Percentiles rank a stretch among this genome's conserved stretches.
Evolutionary conservation across 1,284 basidiomycete species (phyloP).

Genomic region (Ceratobasidium theobromae): DNA sequence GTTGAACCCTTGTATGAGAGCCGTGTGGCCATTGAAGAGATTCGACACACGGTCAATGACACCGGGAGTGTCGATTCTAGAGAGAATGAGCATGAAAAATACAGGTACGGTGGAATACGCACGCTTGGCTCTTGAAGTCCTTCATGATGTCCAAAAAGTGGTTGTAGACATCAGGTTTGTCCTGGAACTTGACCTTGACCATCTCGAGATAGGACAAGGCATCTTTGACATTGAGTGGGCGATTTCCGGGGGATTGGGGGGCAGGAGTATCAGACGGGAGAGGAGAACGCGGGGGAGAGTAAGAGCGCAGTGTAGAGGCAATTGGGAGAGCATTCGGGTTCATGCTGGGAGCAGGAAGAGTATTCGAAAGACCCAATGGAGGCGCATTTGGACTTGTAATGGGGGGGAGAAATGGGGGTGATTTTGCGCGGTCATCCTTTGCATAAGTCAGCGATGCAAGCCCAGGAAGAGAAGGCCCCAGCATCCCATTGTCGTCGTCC

Average conservation of each 20-base stretch:
- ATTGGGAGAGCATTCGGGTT: constrained; percentile 12
- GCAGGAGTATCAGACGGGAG: background rate
- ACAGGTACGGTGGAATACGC: constrained; percentile 39
- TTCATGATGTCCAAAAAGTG: constrained; percentile 99
- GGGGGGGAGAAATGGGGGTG: constrained; percentile 13
- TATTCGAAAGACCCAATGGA: background rate
- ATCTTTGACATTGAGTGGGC: constrained; percentile 81
- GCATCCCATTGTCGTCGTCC: background rate
- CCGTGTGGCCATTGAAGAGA: constrained; percentile 91
- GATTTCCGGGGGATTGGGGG: background rate
- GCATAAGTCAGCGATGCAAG: constrained; percentile 17
- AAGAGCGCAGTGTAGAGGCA: background rate
- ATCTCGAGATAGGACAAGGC: constrained; percentile 97
- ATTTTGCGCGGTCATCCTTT: constrained; percentile 26
- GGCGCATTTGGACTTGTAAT: background rate
- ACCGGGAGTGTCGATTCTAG: constrained; percentile 96
- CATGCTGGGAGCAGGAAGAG: background rate
- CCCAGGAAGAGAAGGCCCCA: constrained; percentile 19
- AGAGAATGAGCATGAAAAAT: constrained; percentile 6
- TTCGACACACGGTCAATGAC: constrained; percentile 96
- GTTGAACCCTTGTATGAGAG: constrained; percentile 98
- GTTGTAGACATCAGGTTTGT: constrained; percentile 95
- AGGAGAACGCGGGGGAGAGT: constrained; percentile 23
- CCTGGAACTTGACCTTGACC: constrained; percentile 91
- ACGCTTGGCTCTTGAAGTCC: constrained; percentile 96